Conservation (phyloP, 75 land plant species). For the Isoetes taiwanensis region DNA sequence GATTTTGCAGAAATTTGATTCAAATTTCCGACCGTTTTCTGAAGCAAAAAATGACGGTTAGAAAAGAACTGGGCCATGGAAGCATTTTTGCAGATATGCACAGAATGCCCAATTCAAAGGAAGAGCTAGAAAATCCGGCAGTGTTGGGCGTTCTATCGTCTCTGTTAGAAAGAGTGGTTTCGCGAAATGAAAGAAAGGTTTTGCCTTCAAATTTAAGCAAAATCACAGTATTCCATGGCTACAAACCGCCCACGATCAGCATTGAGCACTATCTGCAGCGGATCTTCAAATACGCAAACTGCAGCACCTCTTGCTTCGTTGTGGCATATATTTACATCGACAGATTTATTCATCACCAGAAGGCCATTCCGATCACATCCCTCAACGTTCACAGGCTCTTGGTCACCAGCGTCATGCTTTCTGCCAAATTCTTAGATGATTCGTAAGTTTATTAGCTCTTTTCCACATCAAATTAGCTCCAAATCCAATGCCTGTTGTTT, state of each 20-base stretch:
- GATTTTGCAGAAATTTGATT: no score
- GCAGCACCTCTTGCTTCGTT: slow-evolving; percentile 49
- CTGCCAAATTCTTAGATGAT: slow-evolving; percentile 73
- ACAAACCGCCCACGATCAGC: slow-evolving; percentile 37
- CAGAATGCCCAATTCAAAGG: no score
- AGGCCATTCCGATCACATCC: slow-evolving; percentile 28
- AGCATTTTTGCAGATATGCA: no score
- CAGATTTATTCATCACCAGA: slow-evolving; percentile 35
- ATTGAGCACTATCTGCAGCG: slow-evolving; percentile 52
- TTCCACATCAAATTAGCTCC: no score
- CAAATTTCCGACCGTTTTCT: no score
- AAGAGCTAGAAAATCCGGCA: slow-evolving; percentile 34
- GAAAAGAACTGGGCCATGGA: no score
- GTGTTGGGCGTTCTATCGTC: slow-evolving; percentile 48
- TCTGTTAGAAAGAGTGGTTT: slow-evolving; percentile 43
- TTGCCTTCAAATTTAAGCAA: slow-evolving; percentile 5
- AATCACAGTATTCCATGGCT: slow-evolving; percentile 28
- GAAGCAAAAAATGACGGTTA: no score
- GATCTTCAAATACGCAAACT: slow-evolving; percentile 51
- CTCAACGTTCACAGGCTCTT: slow-evolving; percentile 59
- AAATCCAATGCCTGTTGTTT: no score
- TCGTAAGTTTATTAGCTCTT: no score
- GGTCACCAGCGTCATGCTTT: slow-evolving; percentile 59
- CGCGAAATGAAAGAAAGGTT: slow-evolving; percentile 34
- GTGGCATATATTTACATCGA: slow-evolving; percentile 73